Evolutionary conservation across 495 filamentous ascomycete genomes (phyloP).

Genomic region (Tuber melanosporum): DNA sequence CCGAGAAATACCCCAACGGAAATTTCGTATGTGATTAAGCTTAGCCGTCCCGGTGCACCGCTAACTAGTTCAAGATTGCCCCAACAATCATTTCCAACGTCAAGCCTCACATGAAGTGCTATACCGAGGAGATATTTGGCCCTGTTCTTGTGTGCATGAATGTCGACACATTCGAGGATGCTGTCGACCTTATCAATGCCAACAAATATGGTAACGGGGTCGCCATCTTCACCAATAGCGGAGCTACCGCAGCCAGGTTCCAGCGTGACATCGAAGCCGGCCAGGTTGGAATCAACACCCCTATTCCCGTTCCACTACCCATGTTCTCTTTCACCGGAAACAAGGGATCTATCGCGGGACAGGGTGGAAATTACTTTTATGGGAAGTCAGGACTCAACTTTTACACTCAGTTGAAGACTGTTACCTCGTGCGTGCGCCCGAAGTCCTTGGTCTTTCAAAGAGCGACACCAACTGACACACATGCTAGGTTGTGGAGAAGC

Average conservation of each 20-base stretch:
- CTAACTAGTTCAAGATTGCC: conserved; percentile 50
- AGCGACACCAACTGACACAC: conserved; percentile 13
- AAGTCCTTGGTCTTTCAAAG: not conserved
- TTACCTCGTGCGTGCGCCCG: conserved; percentile 51
- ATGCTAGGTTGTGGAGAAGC: conserved; percentile 65
- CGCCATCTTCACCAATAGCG: conserved; percentile 59
- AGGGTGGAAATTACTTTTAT: conserved; percentile 91
- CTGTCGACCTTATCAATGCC: conserved; percentile 57
- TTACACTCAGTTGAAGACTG: conserved; percentile 96
- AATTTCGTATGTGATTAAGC: conserved; percentile 64
- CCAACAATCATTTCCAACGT: conserved; percentile 95
- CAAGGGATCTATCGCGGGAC: conserved; percentile 91
- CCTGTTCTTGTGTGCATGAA: conserved; percentile 85
- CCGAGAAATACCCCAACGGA: conserved; percentile 88
- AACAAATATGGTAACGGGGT: conserved; percentile 64
- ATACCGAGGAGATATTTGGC: conserved; percentile 94
- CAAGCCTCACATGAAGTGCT: conserved; percentile 85
- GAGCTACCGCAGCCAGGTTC: conserved; percentile 56
- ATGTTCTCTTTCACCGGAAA: conserved; percentile 99
- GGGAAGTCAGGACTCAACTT: conserved; percentile 86
- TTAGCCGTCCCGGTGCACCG: conserved; percentile 8
- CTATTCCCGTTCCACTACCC: conserved; percentile 69
- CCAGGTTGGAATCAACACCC: conserved; percentile 75
- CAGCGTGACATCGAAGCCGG: conserved; percentile 64
- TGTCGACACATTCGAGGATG: conserved; percentile 74